phyloP scores from a whole-genome alignment of 2,329 filamentous ascomycete genomes.

The Hirsutella rhossiliensis region DNA sequence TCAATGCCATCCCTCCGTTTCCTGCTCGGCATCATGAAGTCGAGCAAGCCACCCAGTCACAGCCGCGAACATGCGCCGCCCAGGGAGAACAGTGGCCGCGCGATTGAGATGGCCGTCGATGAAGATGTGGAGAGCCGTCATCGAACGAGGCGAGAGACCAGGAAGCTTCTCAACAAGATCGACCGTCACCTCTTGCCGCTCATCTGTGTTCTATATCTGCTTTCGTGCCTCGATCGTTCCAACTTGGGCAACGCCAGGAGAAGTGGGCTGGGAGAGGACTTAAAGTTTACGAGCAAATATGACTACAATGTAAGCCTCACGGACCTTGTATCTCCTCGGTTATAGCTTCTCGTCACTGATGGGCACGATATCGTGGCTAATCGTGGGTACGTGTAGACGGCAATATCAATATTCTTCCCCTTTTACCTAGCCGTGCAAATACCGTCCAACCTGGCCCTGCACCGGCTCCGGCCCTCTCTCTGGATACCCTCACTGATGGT shows the following conservation, averaged over 20 bases:
- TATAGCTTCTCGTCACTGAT: neutral
- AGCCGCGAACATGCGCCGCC: too few species aligned
- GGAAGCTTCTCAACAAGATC: slow-evolving; percentile 37
- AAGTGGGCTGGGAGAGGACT: slow-evolving; percentile 33
- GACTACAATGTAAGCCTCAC: slow-evolving; percentile 18
- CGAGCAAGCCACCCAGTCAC: too few species aligned
- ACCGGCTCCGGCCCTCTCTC: slow-evolving; percentile 35
- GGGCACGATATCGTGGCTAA: neutral
- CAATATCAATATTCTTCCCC: slow-evolving; percentile 39
- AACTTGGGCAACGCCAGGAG: slow-evolving; percentile 46
- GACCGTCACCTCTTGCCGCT: slow-evolving; percentile 46
- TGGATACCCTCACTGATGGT: slow-evolving; percentile 43
- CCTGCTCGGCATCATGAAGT: too few species aligned
- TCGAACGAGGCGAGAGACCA: slow-evolving; percentile 30
- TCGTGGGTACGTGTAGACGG: slow-evolving; percentile 15
- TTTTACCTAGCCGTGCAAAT: slow-evolving; percentile 42
- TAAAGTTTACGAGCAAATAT: slow-evolving; percentile 19
- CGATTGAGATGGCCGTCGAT: too few species aligned
- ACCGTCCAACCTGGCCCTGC: slow-evolving; percentile 45
- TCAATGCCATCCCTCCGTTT: too few species aligned
- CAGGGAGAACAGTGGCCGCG: too few species aligned
- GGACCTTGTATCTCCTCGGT: neutral
- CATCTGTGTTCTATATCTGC: slow-evolving; percentile 45
- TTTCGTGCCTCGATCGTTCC: slow-evolving; percentile 33
- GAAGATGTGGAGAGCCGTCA: too few species aligned